These are phyloP conservation scores for Colletotrichum godetiae DNA, from an alignment of 2,329 filamentous ascomycete species.

Conservation along the genomic window DNA sequence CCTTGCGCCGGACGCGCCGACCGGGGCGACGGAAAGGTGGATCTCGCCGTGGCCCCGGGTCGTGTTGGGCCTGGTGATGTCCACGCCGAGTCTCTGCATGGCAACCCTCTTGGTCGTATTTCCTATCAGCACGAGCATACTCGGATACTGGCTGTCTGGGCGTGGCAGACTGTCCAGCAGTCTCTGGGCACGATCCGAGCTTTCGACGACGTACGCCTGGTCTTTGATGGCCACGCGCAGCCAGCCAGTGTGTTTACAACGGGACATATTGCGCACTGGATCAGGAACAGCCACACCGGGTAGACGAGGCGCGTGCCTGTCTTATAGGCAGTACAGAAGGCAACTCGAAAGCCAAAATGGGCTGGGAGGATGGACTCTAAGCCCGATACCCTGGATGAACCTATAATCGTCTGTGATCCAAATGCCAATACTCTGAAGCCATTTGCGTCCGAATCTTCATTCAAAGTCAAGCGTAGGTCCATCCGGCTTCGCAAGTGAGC, in stretches of 20 bases:
- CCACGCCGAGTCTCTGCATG: background rate
- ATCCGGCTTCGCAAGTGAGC: too few relatives aligned
- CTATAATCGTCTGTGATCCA: background rate
- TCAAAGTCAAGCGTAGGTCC: too few relatives aligned
- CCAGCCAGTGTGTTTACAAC: slow-evolving; percentile 7
- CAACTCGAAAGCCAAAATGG: background rate
- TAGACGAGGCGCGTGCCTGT: background rate
- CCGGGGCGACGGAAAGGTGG: background rate
- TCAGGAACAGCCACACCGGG: background rate
- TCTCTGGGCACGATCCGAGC: background rate
- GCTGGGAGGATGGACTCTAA: background rate
- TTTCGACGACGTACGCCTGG: background rate
- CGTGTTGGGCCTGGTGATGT: background rate
- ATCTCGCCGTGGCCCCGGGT: background rate
- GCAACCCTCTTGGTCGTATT: background rate
- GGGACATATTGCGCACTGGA: background rate
- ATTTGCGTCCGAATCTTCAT: background rate
- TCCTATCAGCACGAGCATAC: slow-evolving; percentile 1
- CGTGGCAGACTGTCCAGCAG: background rate
- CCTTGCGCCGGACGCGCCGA: background rate
- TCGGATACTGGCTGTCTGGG: background rate
- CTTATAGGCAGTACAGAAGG: background rate
- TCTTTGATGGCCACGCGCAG: background rate
- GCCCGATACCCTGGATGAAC: background rate
- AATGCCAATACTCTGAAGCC: background rate